These are phyloP conservation scores for Casuarina cunninghamiana DNA, from an alignment of 306 rosid species.

Conservation along the genomic window DNA sequence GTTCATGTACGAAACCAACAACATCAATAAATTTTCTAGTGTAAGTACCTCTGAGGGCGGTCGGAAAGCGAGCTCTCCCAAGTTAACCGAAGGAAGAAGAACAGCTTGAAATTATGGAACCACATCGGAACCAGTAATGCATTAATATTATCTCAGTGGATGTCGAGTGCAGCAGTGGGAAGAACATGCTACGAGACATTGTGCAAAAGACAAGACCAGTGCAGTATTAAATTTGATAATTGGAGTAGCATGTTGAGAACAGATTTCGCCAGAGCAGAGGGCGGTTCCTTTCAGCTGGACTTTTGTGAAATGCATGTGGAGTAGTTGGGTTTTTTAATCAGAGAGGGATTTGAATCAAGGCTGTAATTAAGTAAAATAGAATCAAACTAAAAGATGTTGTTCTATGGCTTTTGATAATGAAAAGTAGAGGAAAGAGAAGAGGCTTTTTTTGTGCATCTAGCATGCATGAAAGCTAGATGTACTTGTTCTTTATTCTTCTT, in stretches of 20 bases:
- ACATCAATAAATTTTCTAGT: too few relatives aligned
- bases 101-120: slow-evolving; percentile 5
- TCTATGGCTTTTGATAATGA: too few relatives aligned
- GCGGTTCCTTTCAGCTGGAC: slow-evolving; percentile 26
- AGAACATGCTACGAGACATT: slow-evolving; percentile 22
- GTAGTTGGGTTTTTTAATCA: slow-evolving; percentile 45
- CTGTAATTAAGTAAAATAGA: slow-evolving; percentile 18
- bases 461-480: slow-evolving; percentile 47
- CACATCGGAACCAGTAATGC: not conserved
- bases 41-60: slow-evolving; percentile 1
- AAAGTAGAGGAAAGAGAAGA: not conserved
- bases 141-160: not conserved
- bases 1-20: not conserved
- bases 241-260: slow-evolving; percentile 6
- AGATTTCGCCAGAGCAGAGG: slow-evolving; percentile 22
- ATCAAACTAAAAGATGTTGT: not conserved
- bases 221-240: not conserved
- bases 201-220: not conserved
- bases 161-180: slow-evolving; percentile 10
- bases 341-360: slow-evolving; percentile 36
- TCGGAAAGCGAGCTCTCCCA: slow-evolving; percentile 38
- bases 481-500: slow-evolving; percentile 26
- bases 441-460: slow-evolving; percentile 48
- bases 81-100: slow-evolving; percentile 28
- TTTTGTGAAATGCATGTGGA: slow-evolving; percentile 54